Conservation (phyloP, 768 basidiomycete genomes). For the Leccinum imitatum region DNA sequence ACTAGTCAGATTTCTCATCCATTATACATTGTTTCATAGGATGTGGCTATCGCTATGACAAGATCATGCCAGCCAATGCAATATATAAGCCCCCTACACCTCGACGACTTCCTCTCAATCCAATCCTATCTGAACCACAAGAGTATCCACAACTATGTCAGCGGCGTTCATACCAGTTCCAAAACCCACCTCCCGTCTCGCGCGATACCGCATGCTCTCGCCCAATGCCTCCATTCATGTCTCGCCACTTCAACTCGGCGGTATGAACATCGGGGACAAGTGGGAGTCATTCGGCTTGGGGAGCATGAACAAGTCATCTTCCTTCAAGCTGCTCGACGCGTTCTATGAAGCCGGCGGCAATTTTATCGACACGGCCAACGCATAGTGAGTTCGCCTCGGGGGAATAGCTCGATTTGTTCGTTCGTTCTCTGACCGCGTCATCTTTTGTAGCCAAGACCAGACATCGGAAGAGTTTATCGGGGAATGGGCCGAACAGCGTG, state of each 20-base stretch:
- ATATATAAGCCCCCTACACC: no score
- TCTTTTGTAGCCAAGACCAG: slow-evolving; percentile 45
- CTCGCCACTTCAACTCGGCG: background rate
- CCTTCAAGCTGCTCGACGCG: background rate
- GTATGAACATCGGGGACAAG: background rate
- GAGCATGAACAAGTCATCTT: background rate
- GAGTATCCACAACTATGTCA: no score
- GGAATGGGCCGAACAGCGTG: slow-evolving; percentile 48
- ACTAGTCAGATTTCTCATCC: no score
- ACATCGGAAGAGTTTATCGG: slow-evolving; percentile 53
- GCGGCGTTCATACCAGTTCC: background rate
- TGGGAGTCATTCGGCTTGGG: background rate
- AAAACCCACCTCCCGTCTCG: background rate
- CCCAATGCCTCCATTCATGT: background rate
- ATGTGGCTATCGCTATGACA: no score
- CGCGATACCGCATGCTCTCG: background rate
- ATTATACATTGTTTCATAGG: no score
- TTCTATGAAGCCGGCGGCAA: background rate
- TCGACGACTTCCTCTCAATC: no score
- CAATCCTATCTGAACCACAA: no score
- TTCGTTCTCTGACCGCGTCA: background rate
- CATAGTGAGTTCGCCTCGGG: background rate
- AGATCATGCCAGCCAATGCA: no score
- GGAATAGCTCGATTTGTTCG: background rate
- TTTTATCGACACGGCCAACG: background rate